These are phyloP conservation scores for Aspergillus hancockii DNA, from an alignment of 495 filamentous ascomycete genomes.

Conservation along the genomic window DNA sequence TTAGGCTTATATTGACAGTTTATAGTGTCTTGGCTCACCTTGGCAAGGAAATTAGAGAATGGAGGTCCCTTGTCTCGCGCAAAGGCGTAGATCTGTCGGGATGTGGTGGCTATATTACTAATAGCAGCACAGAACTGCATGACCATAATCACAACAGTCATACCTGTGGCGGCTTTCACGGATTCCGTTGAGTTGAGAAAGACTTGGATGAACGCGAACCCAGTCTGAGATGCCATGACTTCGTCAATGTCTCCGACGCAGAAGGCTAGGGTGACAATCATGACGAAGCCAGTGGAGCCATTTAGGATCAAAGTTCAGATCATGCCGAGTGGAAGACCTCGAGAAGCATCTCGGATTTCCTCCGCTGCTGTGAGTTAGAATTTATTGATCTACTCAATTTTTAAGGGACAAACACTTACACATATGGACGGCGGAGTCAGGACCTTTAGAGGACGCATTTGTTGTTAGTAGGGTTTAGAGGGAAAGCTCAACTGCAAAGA, in stretches of 20 bases:
- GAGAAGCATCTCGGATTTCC: conserved; percentile 44
- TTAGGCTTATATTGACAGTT: not conserved
- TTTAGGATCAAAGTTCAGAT: conserved; percentile 37
- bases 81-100: conserved; percentile 44
- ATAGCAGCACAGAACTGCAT: conserved; percentile 33
- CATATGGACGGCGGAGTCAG: conserved; percentile 24
- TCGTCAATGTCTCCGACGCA: conserved; percentile 40
- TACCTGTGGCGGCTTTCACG: conserved; percentile 20
- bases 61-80: conserved; percentile 49
- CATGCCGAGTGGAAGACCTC: conserved; percentile 40
- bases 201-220: conserved; percentile 35
- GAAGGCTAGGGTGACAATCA: conserved; percentile 45
- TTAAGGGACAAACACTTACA: conserved; percentile 19
- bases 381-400: no score
- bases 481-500: no score
- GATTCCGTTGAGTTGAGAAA: conserved; percentile 26
- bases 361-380: conserved; percentile 31
- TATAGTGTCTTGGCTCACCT: conserved; percentile 15
- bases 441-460: not conserved
- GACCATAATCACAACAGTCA: conserved; percentile 34
- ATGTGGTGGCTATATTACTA: conserved; percentile 36
- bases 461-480: not conserved
- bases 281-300: conserved; percentile 36
- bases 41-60: conserved; percentile 35
- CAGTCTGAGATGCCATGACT: conserved; percentile 28